Evolutionary conservation across 108 stramenopile species (phyloP), one percentile per base, ranked within the genome.

Genomic region (Nitzschia sp.): DNA sequence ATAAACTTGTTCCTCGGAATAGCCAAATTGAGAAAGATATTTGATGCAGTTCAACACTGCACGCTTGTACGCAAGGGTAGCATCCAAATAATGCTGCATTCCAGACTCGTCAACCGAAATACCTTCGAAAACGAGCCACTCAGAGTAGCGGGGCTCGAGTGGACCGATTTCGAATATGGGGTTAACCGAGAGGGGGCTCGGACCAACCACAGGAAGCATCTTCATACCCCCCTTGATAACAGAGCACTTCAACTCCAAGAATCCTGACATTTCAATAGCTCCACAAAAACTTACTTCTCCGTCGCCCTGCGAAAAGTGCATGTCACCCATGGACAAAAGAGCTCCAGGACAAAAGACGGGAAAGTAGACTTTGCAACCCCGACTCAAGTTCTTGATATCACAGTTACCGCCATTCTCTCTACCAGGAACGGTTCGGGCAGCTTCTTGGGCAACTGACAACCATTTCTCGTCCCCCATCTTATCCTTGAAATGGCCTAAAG

Each of bases 111-210:
- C 87, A 26, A 88, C 87, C 11, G 82, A 85, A 62, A 88, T 69
- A 15, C 87, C 87, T 64, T 88, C 84, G 64, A 88, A 88, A 24
- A 85, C 84, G 15, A 88, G 66, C 84, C 84, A 85, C 59, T 84
- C 84, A 5, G 76, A 76, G 54, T 71, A 88, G 5, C 87, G 87
- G 17, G 87, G 87, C 32, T 88, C 87, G n/a, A 88, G 56, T 8
- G 87, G 87, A 17, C 87, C 87, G 46, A 85, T 85, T 68, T 84
- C 82, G 69, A 85, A 88, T 48, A 88, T 82, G 32, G 87, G 87
- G 56, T 85, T 85, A 18, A 87, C 85, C 31, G 46, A 49, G 15
- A 87, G 57, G 18, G 83, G 81, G 31, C 54, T 73, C 2, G 85
- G 85, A 0, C 85, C 85, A 29, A 83, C 77, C 18, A 68, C 87